Conservation (phyloP, 805 yeast species). For the Myxozyma nipponensis region DNA sequence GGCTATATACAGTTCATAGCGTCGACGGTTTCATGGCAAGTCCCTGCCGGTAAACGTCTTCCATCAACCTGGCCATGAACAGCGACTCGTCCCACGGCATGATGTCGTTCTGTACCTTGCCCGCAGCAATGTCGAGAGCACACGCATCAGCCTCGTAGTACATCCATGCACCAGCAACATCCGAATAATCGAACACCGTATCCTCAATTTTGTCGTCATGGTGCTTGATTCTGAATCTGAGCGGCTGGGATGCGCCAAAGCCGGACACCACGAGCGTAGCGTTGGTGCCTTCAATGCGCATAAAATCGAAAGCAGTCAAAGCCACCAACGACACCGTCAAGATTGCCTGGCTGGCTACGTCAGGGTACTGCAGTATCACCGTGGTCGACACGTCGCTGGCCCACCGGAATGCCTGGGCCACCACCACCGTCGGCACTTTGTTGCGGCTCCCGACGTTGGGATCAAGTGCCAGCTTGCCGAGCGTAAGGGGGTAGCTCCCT, state of each 20-base stretch:
- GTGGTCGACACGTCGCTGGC: neutral
- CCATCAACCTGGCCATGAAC: neutral
- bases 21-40: too few species aligned
- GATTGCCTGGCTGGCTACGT: neutral
- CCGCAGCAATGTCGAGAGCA: neutral
- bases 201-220: neutral
- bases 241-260: neutral
- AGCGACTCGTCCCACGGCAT: neutral
- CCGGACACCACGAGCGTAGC: neutral
- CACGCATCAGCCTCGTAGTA: constrained; percentile 1
- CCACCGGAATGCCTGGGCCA: neutral
- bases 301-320: neutral
- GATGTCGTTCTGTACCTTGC: neutral
- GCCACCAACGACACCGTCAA: neutral
- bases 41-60: neutral
- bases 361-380: constrained; percentile 1
- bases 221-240: neutral
- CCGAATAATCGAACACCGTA: neutral
- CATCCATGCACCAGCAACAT: neutral
- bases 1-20: too few species aligned
- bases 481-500: constrained; percentile 48
- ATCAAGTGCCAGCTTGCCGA: constrained; percentile 39
- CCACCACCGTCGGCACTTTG: neutral
- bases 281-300: constrained; percentile 1
- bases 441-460: neutral